Conservation (phyloP, 352 stramenopile species). For the Phytophthora foliorum region DNA sequence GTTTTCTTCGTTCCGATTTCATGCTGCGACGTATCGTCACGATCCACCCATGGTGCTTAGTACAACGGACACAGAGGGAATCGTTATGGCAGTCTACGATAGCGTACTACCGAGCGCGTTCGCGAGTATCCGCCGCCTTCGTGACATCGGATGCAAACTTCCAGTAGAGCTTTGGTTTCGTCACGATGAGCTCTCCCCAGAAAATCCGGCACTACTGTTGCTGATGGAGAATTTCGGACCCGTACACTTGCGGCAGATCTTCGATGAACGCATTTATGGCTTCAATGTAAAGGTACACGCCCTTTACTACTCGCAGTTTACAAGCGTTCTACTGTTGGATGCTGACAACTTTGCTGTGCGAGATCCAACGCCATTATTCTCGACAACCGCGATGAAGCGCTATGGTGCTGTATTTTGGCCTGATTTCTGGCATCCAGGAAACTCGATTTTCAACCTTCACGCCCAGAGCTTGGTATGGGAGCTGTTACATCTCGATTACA, state of each 20-base stretch:
- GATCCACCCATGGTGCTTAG: slow-evolving; percentile 55
- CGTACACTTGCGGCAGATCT: slow-evolving; percentile 52
- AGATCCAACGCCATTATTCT: slow-evolving; percentile 57
- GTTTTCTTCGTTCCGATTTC: slow-evolving; percentile 69
- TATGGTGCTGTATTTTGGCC: slow-evolving; percentile 62
- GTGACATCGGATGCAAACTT: slow-evolving; percentile 47
- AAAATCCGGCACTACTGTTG: slow-evolving; percentile 48
- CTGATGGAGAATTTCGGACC: slow-evolving; percentile 46
- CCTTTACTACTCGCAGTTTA: slow-evolving; percentile 62
- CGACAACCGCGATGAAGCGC: slow-evolving; percentile 34
- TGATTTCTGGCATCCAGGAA: slow-evolving; percentile 57
- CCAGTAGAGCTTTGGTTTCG: slow-evolving; percentile 70
- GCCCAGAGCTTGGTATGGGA: slow-evolving; percentile 70
- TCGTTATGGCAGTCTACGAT: slow-evolving; percentile 63
- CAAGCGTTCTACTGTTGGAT: slow-evolving; percentile 56
- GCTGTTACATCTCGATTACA: slow-evolving; percentile 47
- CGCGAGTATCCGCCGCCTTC: slow-evolving; percentile 53
- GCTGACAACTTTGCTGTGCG: slow-evolving; percentile 58
- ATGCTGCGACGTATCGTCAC: slow-evolving; percentile 57
- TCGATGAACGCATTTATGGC: slow-evolving; percentile 54
- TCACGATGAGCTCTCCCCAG: slow-evolving; percentile 49
- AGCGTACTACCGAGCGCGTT: slow-evolving; percentile 57
- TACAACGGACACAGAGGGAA: slow-evolving; percentile 30
- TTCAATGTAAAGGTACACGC: slow-evolving; percentile 68
- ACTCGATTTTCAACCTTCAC: slow-evolving; percentile 71